phyloP scores from a whole-genome alignment of 495 filamentous ascomycete species.

The Thozetella sp. region DNA sequence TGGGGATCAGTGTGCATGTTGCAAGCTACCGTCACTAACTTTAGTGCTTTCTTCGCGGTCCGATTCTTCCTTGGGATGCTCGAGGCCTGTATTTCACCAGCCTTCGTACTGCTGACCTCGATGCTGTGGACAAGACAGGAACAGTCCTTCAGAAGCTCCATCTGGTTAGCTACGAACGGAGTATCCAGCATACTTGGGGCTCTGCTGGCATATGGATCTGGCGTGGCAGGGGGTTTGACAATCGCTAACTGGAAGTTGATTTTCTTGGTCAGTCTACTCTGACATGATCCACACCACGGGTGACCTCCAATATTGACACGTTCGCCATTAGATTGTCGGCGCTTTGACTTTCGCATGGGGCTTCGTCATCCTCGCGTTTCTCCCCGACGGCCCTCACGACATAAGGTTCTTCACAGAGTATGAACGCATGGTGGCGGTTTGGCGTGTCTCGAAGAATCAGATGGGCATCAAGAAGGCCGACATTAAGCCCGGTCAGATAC shows the following conservation, averaged over 20 bases:
- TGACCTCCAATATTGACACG: slow-evolving; percentile 2
- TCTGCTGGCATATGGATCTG: slow-evolving; percentile 20
- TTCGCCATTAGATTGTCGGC: slow-evolving; percentile 34
- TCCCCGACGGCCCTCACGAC: slow-evolving; percentile 28
- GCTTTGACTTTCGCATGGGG: slow-evolving; percentile 46
- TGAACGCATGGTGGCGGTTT: slow-evolving; percentile 22
- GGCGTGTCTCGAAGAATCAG: slow-evolving; percentile 24
- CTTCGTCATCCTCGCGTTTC: slow-evolving; percentile 29
- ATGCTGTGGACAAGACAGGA: slow-evolving; percentile 25
- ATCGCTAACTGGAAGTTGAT: slow-evolving; percentile 26
- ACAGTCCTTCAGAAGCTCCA: slow-evolving; percentile 19
- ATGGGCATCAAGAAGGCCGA: slow-evolving; percentile 22
- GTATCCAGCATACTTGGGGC: slow-evolving; percentile 19
- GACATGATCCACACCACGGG: background rate
- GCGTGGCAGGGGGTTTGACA: slow-evolving; percentile 13
- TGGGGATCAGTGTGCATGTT: slow-evolving; percentile 33
- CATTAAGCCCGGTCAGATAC: slow-evolving; percentile 36
- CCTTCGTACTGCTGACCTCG: slow-evolving; percentile 28
- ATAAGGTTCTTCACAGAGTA: slow-evolving; percentile 22
- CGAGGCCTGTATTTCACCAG: slow-evolving; percentile 30
- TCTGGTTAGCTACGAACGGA: slow-evolving; percentile 23
- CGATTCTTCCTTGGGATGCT: slow-evolving; percentile 37
- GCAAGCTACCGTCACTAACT: slow-evolving; percentile 25
- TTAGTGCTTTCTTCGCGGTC: slow-evolving; percentile 26
- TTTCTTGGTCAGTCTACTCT: slow-evolving; percentile 13